These are phyloP conservation scores for Cercospora citrullina DNA, from an alignment of 2,329 filamentous ascomycete species.

Conservation along the genomic window DNA sequence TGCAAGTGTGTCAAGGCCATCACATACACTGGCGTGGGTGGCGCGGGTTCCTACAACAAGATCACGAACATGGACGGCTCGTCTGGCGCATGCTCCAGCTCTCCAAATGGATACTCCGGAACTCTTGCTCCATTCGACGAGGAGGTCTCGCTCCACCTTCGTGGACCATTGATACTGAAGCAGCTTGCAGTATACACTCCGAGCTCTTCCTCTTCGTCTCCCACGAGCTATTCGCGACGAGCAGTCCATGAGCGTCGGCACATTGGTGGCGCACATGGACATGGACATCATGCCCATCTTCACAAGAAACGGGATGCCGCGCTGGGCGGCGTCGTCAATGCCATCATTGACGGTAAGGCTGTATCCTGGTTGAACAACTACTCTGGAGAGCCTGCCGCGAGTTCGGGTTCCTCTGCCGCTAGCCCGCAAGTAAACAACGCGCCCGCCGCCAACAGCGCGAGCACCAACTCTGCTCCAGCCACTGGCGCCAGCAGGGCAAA, in stretches of 20 bases:
- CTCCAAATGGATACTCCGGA: conserved; percentile 57
- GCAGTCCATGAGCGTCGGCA: conserved; percentile 36
- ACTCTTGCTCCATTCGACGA: conserved; percentile 67
- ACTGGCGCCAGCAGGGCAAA: conserved; percentile 22
- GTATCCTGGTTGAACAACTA: conserved; percentile 62
- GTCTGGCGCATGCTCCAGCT: conserved; percentile 57
- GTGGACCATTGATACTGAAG: conserved; percentile 67
- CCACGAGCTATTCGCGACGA: conserved; percentile 5
- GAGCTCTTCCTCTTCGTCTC: conserved; percentile 34
- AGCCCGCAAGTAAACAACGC: conserved; percentile 37
- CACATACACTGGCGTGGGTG: conserved; percentile 57
- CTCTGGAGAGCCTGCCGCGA: conserved; percentile 39
- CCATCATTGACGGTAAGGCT: conserved; percentile 59
- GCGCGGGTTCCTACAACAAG: conserved; percentile 60
- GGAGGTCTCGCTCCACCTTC: conserved; percentile 70
- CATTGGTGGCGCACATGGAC: conserved; percentile 38
- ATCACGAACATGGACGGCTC: conserved; percentile 60
- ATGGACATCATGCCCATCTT: conserved; percentile 53
- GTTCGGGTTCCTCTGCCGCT: conserved; percentile 45
- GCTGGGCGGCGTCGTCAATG: conserved; percentile 54
- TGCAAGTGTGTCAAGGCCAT: conserved; percentile 66
- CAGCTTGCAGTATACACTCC: conserved; percentile 68
- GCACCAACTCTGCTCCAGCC: conserved; percentile 18
- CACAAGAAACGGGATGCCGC: conserved; percentile 46
- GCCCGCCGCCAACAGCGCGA: conserved; percentile 17